Percentiles rank a stretch among this genome's conserved stretches.
Conservation (phyloP, 768 basidiomycete species). For the Astraeus odoratus region DNA sequence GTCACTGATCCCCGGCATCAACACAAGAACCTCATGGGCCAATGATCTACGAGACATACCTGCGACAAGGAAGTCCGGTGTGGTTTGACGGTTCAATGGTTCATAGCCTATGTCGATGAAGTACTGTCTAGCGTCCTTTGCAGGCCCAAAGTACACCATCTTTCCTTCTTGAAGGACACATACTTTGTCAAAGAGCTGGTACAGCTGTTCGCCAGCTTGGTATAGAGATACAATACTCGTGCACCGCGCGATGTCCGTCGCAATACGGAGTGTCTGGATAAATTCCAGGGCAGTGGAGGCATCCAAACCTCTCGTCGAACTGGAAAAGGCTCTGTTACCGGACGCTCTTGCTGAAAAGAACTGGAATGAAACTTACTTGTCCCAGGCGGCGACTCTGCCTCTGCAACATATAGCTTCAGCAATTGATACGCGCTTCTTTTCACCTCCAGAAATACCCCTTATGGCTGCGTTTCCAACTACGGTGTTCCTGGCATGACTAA, state of each 20-base stretch:
- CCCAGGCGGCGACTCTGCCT: constrained; percentile 64
- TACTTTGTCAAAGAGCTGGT: constrained; percentile 63
- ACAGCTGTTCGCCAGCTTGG: constrained; percentile 70
- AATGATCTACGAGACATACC: constrained; percentile 16
- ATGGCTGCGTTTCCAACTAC: constrained; percentile 73
- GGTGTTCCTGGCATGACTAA: constrained; percentile 65
- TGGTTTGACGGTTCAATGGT: constrained; percentile 50
- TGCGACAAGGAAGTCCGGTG: constrained; percentile 51
- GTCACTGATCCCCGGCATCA: constrained; percentile 40
- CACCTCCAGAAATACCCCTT: constrained; percentile 68
- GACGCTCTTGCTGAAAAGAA: not conserved
- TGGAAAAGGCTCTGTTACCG: constrained; percentile 20
- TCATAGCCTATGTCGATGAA: constrained; percentile 50
- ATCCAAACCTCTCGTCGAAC: constrained; percentile 60
- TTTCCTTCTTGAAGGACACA: constrained; percentile 50
- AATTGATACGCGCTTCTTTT: constrained; percentile 81
- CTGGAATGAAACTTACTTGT: constrained; percentile 44
- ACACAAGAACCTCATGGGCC: not conserved
- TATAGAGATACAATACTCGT: constrained; percentile 79
- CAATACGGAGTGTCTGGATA: constrained; percentile 54
- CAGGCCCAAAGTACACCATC: constrained; percentile 52
- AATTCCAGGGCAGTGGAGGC: constrained; percentile 71
- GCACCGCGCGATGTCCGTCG: constrained; percentile 47
- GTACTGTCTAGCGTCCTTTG: constrained; percentile 44
- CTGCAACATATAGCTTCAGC: constrained; percentile 61